Evolutionary conservation across 2,329 filamentous ascomycete species (phyloP), one percentile per base, ranked within the genome.

Genomic region (Fonsecaea nubica): DNA sequence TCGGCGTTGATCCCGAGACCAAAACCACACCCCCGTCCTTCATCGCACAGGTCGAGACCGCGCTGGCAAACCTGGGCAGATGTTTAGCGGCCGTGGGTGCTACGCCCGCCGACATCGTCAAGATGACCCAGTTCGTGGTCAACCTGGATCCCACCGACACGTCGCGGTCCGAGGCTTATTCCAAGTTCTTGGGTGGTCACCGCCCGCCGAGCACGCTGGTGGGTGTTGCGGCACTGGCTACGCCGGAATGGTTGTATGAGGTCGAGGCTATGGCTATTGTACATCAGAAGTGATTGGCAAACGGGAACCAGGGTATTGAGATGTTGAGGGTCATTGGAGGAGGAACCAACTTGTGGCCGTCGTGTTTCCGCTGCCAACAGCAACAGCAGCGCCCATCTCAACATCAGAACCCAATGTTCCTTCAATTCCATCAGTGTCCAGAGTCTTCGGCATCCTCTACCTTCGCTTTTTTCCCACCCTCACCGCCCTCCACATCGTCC

Each of bases 371-470:
- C 45, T 59, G 40, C 25, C 32, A 35, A 45, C 36, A 50, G 15
- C 36, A 30, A 18, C 36, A 30, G 13, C 30, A 42, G 62, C 42
- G 32, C 58, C 32, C 5, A 35, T 15, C 7, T 12, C 30, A 45
- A 45, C 25, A 3, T 42, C 8, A 13, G 15, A 36, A 25, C 55
- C n/a, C 25, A 56, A 21, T 12, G 25, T 30, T 18, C 18, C 15
- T 30, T 13, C 57, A 36, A 18, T 9, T 13, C 32, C 38, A 52
- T 62, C 36, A 68, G 10, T 30, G n/a, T 33, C 61, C 59, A n/a
- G 62, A 65, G 54, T 71, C 64, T 25, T 66, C 65, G 3, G 61
- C 65, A 38, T 70, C 66, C 53, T 69, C 71, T 9, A 69, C 60
- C 52, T 67, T 70, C 50, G 64, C 62, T 21, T 67, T 71, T 61